Evolutionary conservation across 306 rosid species (phyloP), one percentile per base, ranked within the genome.

Genomic region (Malus orientalis): DNA sequence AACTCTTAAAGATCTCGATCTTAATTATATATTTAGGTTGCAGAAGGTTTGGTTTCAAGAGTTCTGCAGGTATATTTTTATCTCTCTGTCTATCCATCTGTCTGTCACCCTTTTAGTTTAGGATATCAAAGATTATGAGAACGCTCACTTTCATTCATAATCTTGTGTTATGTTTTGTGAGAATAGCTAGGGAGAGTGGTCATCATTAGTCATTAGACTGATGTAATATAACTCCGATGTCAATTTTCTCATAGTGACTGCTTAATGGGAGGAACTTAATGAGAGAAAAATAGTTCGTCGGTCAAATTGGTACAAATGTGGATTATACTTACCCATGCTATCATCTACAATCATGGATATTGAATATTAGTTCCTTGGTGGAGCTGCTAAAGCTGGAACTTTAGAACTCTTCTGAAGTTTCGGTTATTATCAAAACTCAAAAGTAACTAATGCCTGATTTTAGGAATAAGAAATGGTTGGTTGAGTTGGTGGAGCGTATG

Each of bases 1-100:
- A 61, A 95, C 96, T 32, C 99, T 95, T 49, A 95, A 95, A 70
- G 98, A 95, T 73, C 99, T 95, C 25, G 99, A 95, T 70, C 89
- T 95, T 36, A 95, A 91, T 76, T 92, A 81, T 69, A 78, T 92
- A 83, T 95, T 95, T 79, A 89, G 96, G 80, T 83, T 95, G 80
- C 97, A 87, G 78, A 88, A 89, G 78, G 81, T 87, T 57, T 89
- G 97, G 92, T 95, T 89, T 66, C 90, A 89, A 79, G 99, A 95
- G 74, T 92, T 95, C 67, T 85, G 91, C 93, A 87, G 96, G 99
- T 90, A 68, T 36, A 61, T 14, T 51, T 71, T 44, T 20, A 53
- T 66, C 11, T 72, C 5, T 63, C 49, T 66, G 27, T 25, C 27
- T 25, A 25, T 25, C 27, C 1, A 53, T 61, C 53, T 47, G 23